Conservation (phyloP, 768 basidiomycete species). For the Gloeostereum incarnatum region DNA sequence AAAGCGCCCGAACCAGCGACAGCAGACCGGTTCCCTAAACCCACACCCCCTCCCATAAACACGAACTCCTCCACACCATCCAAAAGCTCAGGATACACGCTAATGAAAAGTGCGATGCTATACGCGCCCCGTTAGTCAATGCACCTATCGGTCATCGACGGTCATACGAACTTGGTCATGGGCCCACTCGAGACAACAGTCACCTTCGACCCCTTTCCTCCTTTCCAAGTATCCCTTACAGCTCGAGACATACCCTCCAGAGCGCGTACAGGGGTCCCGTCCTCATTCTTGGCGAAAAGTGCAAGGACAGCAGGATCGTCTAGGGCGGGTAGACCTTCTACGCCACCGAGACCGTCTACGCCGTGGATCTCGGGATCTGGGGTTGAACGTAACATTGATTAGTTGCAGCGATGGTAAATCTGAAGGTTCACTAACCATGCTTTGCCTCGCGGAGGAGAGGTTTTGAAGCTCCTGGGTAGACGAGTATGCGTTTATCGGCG, state of each 20-base stretch:
- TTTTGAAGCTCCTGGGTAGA: constrained; percentile 60
- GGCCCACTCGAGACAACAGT: constrained; percentile 73
- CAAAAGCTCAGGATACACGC: constrained; percentile 42
- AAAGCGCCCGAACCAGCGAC: constrained; percentile 43
- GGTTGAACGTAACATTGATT: too few species aligned
- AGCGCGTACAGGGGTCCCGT: constrained; percentile 39
- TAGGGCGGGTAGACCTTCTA: constrained; percentile 58
- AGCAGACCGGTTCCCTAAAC: constrained; percentile 72
- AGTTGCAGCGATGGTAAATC: too few species aligned
- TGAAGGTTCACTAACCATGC: too few species aligned
- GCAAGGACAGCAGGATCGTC: constrained; percentile 39
- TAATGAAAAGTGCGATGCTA: constrained; percentile 57
- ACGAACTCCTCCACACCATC: constrained; percentile 59
- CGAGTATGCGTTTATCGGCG: constrained; percentile 44
- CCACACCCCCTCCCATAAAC: constrained; percentile 90
- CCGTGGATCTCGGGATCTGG: constrained; percentile 83
- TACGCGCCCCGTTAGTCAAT: too few species aligned
- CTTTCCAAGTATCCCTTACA: constrained; percentile 46
- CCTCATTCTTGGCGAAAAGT: constrained; percentile 32
- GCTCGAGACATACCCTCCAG: constrained; percentile 59
- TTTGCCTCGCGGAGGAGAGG: constrained; percentile 57
- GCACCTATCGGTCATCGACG: too few species aligned
- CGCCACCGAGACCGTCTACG: constrained; percentile 73
- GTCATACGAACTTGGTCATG: too few species aligned
- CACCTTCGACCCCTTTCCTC: constrained; percentile 49